Percentiles rank a stretch among this genome's conserved stretches.
These are phyloP conservation scores for Amborella trichopoda DNA, from an alignment of 164 flowering plant species.

Conservation along the genomic window DNA sequence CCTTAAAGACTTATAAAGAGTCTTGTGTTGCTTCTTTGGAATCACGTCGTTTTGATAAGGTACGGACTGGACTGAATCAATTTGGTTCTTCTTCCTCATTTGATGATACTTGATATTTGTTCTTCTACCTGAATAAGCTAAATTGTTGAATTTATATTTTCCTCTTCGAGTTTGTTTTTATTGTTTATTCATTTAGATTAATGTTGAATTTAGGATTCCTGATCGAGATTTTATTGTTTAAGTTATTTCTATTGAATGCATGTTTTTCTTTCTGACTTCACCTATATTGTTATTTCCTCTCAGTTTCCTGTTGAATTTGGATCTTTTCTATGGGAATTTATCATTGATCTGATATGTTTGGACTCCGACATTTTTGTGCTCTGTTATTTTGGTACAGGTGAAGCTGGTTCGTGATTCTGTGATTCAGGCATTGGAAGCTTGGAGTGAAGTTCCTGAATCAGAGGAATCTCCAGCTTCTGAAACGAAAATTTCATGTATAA, in stretches of 20 bases:
- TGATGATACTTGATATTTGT: too few relatives aligned
- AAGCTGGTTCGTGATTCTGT: constrained; percentile 10
- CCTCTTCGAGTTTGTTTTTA: too few relatives aligned
- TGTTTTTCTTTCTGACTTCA: too few relatives aligned
- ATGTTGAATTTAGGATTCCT: too few relatives aligned
- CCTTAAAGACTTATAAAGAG: constrained; percentile 36
- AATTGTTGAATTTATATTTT: too few relatives aligned
- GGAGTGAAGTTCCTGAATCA: constrained; percentile 6
- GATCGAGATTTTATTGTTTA: too few relatives aligned
- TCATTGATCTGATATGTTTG: not conserved
- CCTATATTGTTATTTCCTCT: too few relatives aligned
- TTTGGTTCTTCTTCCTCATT: not conserved
- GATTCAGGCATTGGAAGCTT: constrained; percentile 10
- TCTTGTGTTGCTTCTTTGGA: constrained; percentile 49
- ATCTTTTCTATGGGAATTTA: not conserved
- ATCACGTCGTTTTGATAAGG: constrained; percentile 71
- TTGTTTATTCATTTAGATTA: too few relatives aligned
- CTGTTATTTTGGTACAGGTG: constrained; percentile 4
- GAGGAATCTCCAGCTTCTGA: constrained; percentile 26
- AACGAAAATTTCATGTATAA: constrained; percentile 36
- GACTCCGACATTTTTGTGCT: not conserved
- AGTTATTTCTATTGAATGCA: too few relatives aligned
- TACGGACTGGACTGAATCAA: constrained; percentile 3
- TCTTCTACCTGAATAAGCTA: too few relatives aligned
- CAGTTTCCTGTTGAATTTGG: not conserved